Conservation (phyloP, 192 early-diverging fungal species). For the Coemansia sp. region DNA sequence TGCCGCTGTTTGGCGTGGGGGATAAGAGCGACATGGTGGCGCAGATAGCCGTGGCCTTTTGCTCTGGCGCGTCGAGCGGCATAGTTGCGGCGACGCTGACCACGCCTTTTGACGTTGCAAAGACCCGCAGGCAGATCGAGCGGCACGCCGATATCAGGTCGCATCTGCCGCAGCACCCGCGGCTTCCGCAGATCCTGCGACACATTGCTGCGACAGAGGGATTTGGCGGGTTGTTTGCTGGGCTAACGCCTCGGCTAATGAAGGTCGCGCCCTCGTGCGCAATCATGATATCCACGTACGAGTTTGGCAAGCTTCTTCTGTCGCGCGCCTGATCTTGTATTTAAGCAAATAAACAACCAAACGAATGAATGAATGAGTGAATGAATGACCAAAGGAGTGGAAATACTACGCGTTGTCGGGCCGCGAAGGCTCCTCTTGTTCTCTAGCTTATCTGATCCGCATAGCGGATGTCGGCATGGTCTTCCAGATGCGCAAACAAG, state of each 20-base stretch:
- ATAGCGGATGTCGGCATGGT: slow-evolving; percentile 52
- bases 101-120: slow-evolving; percentile 95
- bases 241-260: slow-evolving; percentile 72
- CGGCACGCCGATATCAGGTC: slow-evolving; percentile 23
- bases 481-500: slow-evolving; percentile 52
- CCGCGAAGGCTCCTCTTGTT: too few relatives aligned
- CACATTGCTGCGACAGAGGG: slow-evolving; percentile 46
- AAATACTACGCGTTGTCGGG: too few relatives aligned
- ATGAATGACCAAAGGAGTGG: too few relatives aligned
- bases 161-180: slow-evolving; percentile 17
- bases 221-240: slow-evolving; percentile 32
- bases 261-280: slow-evolving; percentile 92
- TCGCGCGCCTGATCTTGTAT: too few relatives aligned
- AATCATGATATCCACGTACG: slow-evolving; percentile 93
- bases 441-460: slow-evolving; percentile 16
- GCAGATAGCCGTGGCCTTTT: slow-evolving; percentile 70
- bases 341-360: too few relatives aligned
- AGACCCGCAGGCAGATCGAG: slow-evolving; percentile 82
- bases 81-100: slow-evolving; percentile 84
- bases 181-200: slow-evolving; percentile 25
- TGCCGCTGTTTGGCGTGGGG: slow-evolving; percentile 21
- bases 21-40: slow-evolving; percentile 10
- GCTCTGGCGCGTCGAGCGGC: slow-evolving; percentile 82
- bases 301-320: slow-evolving; percentile 60
- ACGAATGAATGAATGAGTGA: too few relatives aligned